A percentile compares a stretch with the other conserved stretches of the same genome.
phyloP scores from a whole-genome alignment of 2,329 filamentous ascomycete genomes.

The Ambrosiella beaveri region DNA sequence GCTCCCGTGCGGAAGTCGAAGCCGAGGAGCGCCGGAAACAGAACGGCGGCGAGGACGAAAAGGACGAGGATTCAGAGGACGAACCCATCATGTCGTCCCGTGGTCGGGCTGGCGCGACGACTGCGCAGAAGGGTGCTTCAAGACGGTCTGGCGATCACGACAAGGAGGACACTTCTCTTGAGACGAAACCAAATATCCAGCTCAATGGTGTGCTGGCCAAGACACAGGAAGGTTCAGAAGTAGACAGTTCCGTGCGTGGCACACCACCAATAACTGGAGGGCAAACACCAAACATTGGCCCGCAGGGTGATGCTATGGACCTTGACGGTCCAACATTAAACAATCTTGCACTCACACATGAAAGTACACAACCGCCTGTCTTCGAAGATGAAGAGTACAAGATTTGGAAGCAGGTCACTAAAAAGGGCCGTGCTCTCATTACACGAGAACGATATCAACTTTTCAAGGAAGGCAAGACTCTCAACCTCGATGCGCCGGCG shows the following conservation, averaged over 20 bases:
- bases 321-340: constrained; percentile 61
- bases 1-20: constrained; percentile 86
- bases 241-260: constrained; percentile 55
- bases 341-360: constrained; percentile 44
- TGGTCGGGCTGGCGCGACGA: constrained; percentile 59
- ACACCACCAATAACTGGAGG: constrained; percentile 65
- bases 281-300: constrained; percentile 58
- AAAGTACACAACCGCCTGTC: constrained; percentile 53
- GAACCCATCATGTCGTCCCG: constrained; percentile 97
- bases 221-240: constrained; percentile 60
- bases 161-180: constrained; percentile 64
- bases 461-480: constrained; percentile 60
- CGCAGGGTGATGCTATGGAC: constrained; percentile 74
- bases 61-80: constrained; percentile 81
- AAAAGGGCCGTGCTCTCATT: constrained; percentile 76
- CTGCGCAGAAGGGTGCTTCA: constrained; percentile 46
- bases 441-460: constrained; percentile 74
- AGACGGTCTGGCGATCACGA: constrained; percentile 47
- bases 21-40: constrained; percentile 72
- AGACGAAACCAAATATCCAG: constrained; percentile 56
- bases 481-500: constrained; percentile 78
- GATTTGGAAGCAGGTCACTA: constrained; percentile 97
- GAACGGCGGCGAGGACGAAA: constrained; percentile 68
- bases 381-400: constrained; percentile 92
- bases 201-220: constrained; percentile 46